Conservation (phyloP, 139 green algal genomes). For the Ettlia oleoabundans region DNA sequence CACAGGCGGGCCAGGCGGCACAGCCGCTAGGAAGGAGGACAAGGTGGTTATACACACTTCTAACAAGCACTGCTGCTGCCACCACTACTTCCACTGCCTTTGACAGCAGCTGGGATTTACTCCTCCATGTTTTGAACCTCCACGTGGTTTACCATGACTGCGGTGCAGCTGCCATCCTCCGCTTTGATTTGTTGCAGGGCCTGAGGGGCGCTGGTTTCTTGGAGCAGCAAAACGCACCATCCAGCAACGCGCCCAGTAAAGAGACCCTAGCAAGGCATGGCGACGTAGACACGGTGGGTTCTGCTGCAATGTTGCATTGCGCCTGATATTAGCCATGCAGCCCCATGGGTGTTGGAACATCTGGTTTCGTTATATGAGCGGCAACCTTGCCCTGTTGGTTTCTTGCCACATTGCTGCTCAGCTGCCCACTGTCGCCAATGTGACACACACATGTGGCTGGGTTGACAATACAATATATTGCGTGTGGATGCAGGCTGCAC, state of each 20-base stretch:
- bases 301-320: too few species aligned
- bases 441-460: too few species aligned
- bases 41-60: neutral
- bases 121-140: too few species aligned
- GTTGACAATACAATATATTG: too few species aligned
- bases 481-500: conserved; percentile 5
- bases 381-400: too few species aligned
- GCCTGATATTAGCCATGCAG: neutral
- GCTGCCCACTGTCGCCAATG: too few species aligned
- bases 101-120: too few species aligned
- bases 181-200: neutral
- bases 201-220: neutral
- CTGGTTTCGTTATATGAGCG: too few species aligned
- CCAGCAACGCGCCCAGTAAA: neutral
- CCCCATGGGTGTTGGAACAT: neutral
- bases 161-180: neutral
- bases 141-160: too few species aligned
- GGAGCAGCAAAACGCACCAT: neutral
- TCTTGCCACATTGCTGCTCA: too few species aligned
- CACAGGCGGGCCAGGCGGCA: neutral
- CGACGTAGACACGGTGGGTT: conserved; percentile 11
- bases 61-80: neutral
- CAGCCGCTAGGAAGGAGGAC: neutral
- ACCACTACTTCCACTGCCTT: too few species aligned
- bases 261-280: neutral